Base-by-base conservation (phyloP, 768 basidiomycete species). In the Agaricus sinodeliciosus region DNA sequence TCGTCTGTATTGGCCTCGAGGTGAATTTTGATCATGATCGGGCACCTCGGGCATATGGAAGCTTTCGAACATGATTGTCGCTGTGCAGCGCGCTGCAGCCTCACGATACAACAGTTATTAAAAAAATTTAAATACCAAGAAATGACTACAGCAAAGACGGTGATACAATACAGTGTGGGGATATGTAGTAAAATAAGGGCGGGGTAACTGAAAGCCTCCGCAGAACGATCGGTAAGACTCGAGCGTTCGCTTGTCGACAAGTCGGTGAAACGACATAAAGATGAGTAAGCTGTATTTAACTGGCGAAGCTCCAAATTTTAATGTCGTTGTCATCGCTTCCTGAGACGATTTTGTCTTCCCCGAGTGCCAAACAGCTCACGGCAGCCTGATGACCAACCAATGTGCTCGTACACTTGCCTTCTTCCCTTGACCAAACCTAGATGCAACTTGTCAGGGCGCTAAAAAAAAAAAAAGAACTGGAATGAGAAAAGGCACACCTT, bases 291-390 rank as follows among this genome's bases (percentile, higher is more conserved):
- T 43, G 60, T 31, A 39, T 15, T 70, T 59, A 75, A 58, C 72
- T 73, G 56, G 74, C 70, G 49, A 85, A 86, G 62, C 73, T 81
- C 94, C 94, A 97, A 42, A 96, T 76, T 63, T 84, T 84, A 50
- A 97, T 72, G 55, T 90, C 86, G 18, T 87, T 82, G 62, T 96
- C 94, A 63, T 97, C 94, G 59, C 92, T 92, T 9, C 94, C 94
- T n/a, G 93, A 94, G 8, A 98, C 81, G 42, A 96, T 90, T 70
- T 94, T 93, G 67, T 97, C 95, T 66, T 97, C 94, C 2, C 89
- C 88, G 11, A 98, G 78, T 12, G 81, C 86, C 35, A 97, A 69
- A 64, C 90, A 93, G 28, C 90, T 95, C 48, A 98, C 94, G 0
- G 96, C 93, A 35, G 90, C 94, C 39, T 90, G 82, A 63, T 99